Conservation (phyloP, 305 asterid species). For the Caryopteris hybrid region DNA sequence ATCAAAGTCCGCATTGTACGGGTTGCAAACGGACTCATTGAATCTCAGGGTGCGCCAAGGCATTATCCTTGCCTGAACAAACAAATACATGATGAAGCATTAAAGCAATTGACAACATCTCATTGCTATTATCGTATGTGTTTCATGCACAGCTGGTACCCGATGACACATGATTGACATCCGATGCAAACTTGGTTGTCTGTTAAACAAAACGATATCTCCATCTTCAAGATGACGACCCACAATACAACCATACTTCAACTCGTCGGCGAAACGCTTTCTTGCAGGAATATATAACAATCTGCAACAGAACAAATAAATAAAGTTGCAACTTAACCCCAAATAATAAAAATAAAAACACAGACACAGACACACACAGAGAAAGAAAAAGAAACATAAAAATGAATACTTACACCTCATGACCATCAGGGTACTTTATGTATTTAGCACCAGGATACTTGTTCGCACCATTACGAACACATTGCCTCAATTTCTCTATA, state of each 20-base stretch:
- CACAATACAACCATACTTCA: conserved; percentile 78
- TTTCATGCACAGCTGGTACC: conserved; percentile 40
- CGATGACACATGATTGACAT: conserved; percentile 96
- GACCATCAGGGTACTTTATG: conserved; percentile 64
- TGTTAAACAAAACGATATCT: conserved; percentile 72
- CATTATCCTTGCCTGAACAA: conserved; percentile 90
- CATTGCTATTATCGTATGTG: not conserved
- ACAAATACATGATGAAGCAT: conserved; percentile 17
- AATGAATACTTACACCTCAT: conserved; percentile 56
- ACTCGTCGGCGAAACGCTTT: conserved; percentile 73
- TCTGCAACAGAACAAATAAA: conserved; percentile 41
- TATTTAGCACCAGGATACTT: conserved; percentile 94
- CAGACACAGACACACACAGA: not conserved
- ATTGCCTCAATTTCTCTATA: conserved; percentile 83
- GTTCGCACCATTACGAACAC: conserved; percentile 86
- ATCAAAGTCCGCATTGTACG: conserved; percentile 97
- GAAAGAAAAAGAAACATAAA: not conserved
- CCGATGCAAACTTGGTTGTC: conserved; percentile 97
- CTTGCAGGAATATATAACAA: conserved; percentile 48
- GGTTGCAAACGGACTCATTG: conserved; percentile 97
- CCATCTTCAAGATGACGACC: conserved; percentile 93
- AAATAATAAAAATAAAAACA: not conserved
- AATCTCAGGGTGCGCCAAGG: conserved; percentile 98
- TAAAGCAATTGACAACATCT: conserved; percentile 16
- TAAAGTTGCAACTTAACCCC: not conserved